phyloP scores from a whole-genome alignment of 495 filamentous ascomycete genomes.

The Lasiosphaeria ovina region DNA sequence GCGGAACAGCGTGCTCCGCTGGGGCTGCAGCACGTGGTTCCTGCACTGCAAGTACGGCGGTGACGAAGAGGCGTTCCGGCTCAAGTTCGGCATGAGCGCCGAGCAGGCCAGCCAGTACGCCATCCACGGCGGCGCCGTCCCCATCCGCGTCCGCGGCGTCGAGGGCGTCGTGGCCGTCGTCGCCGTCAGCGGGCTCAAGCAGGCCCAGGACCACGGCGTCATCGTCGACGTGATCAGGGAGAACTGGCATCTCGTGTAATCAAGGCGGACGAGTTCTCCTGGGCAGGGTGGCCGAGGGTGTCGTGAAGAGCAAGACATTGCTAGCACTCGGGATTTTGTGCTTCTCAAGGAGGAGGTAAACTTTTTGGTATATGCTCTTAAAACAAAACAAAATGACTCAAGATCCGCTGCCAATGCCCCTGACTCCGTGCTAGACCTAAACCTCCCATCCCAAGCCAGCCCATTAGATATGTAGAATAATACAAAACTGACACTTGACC shows the following conservation, averaged over 20 bases:
- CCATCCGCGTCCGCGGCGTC: constrained; percentile 65
- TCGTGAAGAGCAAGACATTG: too few relatives aligned
- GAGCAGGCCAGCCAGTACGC: constrained; percentile 61
- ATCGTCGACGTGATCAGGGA: constrained; percentile 64
- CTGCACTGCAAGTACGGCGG: constrained; percentile 59
- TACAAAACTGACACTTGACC: too few relatives aligned
- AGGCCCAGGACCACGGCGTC: constrained; percentile 74
- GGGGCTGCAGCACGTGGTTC: constrained; percentile 63
- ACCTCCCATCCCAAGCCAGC: too few relatives aligned
- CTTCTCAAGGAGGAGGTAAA: too few relatives aligned
- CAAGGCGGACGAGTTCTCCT: too few relatives aligned
- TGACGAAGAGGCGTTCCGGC: constrained; percentile 44
- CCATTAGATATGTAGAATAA: too few relatives aligned
- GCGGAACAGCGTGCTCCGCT: constrained; percentile 60
- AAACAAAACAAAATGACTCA: too few relatives aligned
- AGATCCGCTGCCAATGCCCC: too few relatives aligned
- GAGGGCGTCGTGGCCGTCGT: constrained; percentile 71
- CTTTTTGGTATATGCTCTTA: too few relatives aligned
- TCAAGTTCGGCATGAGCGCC: constrained; percentile 13
- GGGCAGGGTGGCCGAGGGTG: too few relatives aligned
- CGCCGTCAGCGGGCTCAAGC: constrained; percentile 72
- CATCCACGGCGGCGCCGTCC: constrained; percentile 72
- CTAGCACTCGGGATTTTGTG: too few relatives aligned
- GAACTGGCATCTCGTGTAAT: constrained; percentile 28
- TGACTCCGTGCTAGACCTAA: too few relatives aligned